phyloP scores from a whole-genome alignment of 2,329 filamentous ascomycete species.

The Colletotrichum sp. region DNA sequence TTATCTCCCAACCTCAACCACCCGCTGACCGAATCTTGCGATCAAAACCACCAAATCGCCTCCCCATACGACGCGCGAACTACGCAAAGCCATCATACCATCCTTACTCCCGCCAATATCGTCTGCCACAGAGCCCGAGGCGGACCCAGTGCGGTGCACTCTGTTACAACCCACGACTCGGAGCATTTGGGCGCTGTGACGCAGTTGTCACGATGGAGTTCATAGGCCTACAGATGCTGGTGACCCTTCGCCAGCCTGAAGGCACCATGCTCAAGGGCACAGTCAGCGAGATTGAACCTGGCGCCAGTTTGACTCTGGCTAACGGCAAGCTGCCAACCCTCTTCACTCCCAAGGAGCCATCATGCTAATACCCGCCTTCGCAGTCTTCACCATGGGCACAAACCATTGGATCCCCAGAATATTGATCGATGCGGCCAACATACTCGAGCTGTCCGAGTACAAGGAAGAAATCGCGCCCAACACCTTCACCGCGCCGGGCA shows the following conservation, averaged over 20 bases:
- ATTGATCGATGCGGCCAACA: conserved; percentile 53
- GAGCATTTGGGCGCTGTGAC: conserved; percentile 7
- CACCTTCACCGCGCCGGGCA: conserved; percentile 29
- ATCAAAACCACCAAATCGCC: background rate
- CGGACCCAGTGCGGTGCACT: background rate
- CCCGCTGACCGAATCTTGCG: background rate
- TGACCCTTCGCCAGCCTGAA: conserved; percentile 71
- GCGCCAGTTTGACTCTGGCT: conserved; percentile 71
- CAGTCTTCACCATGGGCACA: conserved; percentile 44
- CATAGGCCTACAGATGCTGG: conserved; percentile 76
- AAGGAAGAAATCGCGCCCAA: conserved; percentile 31
- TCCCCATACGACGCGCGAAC: background rate
- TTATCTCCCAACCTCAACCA: background rate
- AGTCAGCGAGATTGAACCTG: conserved; percentile 71
- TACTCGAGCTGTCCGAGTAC: conserved; percentile 49
- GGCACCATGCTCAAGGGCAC: conserved; percentile 71
- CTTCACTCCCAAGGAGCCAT: background rate
- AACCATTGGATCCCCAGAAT: conserved; percentile 40
- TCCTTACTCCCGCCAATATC: background rate
- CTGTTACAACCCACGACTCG: conserved; percentile 3
- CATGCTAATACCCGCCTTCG: background rate
- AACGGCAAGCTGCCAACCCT: conserved; percentile 62
- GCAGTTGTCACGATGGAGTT: conserved; percentile 63
- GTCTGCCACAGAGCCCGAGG: background rate
- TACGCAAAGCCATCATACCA: background rate